Conservation (phyloP, 176 grass and related monocot genomes). For the Ensete ventricosum region DNA sequence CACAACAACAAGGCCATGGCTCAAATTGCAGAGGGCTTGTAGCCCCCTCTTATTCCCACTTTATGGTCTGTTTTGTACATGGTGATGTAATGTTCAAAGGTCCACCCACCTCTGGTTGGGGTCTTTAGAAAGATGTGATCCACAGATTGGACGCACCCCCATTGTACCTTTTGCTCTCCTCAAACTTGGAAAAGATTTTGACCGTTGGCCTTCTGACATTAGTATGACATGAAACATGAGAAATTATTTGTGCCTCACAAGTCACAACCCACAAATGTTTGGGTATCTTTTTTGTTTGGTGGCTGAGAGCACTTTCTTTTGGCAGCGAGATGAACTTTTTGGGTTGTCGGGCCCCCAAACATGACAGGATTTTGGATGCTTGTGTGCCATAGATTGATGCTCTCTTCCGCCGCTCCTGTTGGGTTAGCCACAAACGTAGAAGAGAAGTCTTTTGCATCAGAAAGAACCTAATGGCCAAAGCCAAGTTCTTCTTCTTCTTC, state of each 20-base stretch:
- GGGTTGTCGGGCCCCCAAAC: background rate
- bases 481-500: background rate
- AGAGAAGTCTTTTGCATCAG: background rate
- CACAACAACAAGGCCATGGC: background rate
- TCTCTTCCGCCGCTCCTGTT: no score
- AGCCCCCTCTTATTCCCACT: background rate
- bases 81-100: background rate
- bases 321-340: background rate
- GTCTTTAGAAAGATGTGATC: no score
- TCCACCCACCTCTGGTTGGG: background rate
- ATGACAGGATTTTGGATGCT: background rate
- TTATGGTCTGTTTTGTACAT: background rate
- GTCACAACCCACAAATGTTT: background rate
- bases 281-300: background rate
- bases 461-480: background rate
- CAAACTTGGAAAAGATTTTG: conserved; percentile 1
- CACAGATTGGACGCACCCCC: no score
- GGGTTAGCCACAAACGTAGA: background rate
- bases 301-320: background rate
- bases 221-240: background rate
- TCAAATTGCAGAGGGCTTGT: background rate
- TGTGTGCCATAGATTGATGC: background rate
- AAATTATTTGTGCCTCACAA: background rate
- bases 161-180: conserved; percentile 6
- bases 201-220: background rate